Conservation (phyloP, 106 monocot species). For the Xerophyta viscosa region DNA sequence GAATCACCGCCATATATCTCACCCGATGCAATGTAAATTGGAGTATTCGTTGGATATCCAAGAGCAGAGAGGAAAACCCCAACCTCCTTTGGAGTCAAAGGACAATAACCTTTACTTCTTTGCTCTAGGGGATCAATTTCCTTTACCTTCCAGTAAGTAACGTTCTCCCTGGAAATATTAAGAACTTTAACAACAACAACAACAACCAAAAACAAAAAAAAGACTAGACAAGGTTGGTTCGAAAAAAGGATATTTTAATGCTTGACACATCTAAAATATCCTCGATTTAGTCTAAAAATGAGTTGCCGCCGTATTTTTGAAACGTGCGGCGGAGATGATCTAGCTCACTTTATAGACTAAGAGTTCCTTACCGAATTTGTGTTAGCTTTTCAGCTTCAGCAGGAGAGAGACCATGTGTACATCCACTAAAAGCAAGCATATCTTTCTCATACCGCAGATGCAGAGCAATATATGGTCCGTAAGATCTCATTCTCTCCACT, state of each 20-base stretch:
- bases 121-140: slow-evolving; percentile 78
- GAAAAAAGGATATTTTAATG: not conserved
- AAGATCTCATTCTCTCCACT: slow-evolving; percentile 84
- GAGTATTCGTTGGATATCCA: slow-evolving; percentile 84
- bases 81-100: slow-evolving; percentile 92
- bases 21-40: slow-evolving; percentile 87
- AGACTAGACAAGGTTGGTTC: not conserved
- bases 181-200: no score
- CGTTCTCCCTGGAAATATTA: slow-evolving; percentile 52
- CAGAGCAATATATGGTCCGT: slow-evolving; percentile 82
- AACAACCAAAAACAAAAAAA: no score
- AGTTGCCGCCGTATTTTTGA: no score
- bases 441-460: slow-evolving; percentile 99
- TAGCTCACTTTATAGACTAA: no score
- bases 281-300: no score
- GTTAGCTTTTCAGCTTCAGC: slow-evolving; percentile 61
- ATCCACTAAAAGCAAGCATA: slow-evolving; percentile 98
- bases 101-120: slow-evolving; percentile 74
- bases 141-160: slow-evolving; percentile 89
- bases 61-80: slow-evolving; percentile 74
- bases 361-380: slow-evolving; percentile 19
- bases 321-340: no score
- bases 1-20: slow-evolving; percentile 86
- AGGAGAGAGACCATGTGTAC: slow-evolving; percentile 78
- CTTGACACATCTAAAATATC: not conserved